These are phyloP conservation scores for Nitzschia sp. DNA, from an alignment of 108 stramenopile species.

Conservation along the genomic window DNA sequence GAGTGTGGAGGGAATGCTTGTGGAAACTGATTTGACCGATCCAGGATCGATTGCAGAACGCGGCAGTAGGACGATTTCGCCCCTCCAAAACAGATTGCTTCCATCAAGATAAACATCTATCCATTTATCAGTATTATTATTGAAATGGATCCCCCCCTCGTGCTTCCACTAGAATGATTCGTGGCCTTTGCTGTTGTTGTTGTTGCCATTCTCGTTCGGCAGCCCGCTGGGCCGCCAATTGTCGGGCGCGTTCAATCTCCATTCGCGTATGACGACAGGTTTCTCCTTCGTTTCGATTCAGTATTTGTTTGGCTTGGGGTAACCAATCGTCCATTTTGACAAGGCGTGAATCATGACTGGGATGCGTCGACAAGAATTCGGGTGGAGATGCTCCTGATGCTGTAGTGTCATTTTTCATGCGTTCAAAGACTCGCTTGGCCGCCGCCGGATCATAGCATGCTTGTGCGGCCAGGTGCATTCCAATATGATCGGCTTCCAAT, in stretches of 20 bases:
- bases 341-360: constrained; percentile 67
- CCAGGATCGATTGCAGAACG: no score
- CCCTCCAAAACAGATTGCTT: no score
- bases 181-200: not conserved
- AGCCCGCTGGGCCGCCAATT: constrained; percentile 40
- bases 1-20: no score
- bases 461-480: constrained; percentile 62
- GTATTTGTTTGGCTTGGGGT: constrained; percentile 59
- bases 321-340: constrained; percentile 66
- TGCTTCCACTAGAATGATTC: not conserved
- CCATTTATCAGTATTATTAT: not conserved
- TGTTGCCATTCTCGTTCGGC: constrained; percentile 8
- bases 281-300: constrained; percentile 54
- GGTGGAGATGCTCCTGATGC: constrained; percentile 44
- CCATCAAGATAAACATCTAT: no score
- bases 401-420: constrained; percentile 39
- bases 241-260: constrained; percentile 59
- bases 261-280: constrained; percentile 55
- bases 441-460: constrained; percentile 87
- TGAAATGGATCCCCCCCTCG: not conserved
- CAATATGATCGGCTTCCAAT: constrained; percentile 84
- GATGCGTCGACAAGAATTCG: constrained; percentile 84
- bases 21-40: no score
- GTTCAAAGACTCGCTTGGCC: constrained; percentile 65
- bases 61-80: no score